Evolutionary conservation across 345 rosid genomes (phyloP), one percentile per base, ranked within the genome.

Genomic region (Clausena lansium): DNA sequence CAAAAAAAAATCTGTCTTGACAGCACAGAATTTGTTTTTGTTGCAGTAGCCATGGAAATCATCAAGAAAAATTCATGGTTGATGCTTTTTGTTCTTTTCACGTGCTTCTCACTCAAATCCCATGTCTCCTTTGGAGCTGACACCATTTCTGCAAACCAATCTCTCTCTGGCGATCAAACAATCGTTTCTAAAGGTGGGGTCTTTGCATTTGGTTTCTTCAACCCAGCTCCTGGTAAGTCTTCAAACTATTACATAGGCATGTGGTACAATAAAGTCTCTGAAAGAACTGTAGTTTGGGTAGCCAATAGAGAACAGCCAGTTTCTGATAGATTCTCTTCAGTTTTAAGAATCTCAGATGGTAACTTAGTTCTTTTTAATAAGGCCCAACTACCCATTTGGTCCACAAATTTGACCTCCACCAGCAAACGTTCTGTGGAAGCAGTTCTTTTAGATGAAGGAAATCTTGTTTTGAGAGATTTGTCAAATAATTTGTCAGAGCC

Each of bases 221-320:
- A 36, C 24, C 89, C 90, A 70, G 50, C 50, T 45, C 50, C 50
- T 45, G 90, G 83, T 71, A 72, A 80, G 25, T 84, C 92, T 75
- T 79, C 93, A 38, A 89, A 86, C 33, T 86, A 78, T 84, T 94
- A 94, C 62, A 78, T 94, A 74, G 96, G 93, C 67, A 90, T 89
- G 81, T 89, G 91, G 97, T 92, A 92, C 80, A 57, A 74, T 1
- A 67, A 81, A 52, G 74, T 92, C 32, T 70, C 89, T 67, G 0
- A 0, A 20, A 85, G 0, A 67, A 89, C 92, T 45, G 0, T 79
- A 2, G 89, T 91, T 35, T 93, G 97, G 98, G 94, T 93, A 9
- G 97, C 98, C 57, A 94, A 93, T 66, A 86, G 97, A 70, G 90
- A 86, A 41, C 75, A 35, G 20, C 93, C 97, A 5, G 79, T 93